These are phyloP conservation scores for Fraxinus paxiana DNA, from an alignment of 305 asterid species.

Conservation along the genomic window DNA sequence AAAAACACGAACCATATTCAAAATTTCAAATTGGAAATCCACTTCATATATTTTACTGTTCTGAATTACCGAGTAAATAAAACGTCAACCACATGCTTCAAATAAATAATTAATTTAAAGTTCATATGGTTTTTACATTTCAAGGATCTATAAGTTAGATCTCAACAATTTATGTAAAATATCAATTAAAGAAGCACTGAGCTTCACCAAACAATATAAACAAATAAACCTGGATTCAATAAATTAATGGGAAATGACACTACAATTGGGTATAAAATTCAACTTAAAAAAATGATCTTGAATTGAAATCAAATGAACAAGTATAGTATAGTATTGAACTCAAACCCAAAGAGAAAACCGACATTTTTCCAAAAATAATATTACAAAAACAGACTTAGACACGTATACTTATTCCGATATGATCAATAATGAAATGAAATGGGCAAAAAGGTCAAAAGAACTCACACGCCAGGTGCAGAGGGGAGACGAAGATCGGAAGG, in stretches of 20 bases:
- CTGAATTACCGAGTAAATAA: not conserved
- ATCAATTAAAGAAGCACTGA: not conserved
- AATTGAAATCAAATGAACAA: not conserved
- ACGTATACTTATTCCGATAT: not conserved
- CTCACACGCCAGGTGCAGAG: constrained; percentile 95
- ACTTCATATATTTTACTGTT: not conserved
- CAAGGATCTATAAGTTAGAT: constrained; percentile 27
- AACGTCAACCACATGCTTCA: not conserved
- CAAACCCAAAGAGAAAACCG: not conserved
- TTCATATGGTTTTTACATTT: constrained; percentile 22
- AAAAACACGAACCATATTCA: constrained; percentile 16
- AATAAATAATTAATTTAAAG: constrained; percentile 9
- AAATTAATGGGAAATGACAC: not conserved
- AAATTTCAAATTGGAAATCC: constrained; percentile 6
- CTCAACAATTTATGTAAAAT: constrained; percentile 10
- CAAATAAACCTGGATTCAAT: not conserved
- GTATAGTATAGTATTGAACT: not conserved
- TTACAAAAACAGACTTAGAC: not conserved
- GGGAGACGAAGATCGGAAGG: constrained; percentile 97
- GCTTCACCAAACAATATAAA: not conserved
- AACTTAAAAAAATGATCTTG: not conserved
- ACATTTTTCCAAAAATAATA: not conserved
- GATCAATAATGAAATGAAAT: not conserved
- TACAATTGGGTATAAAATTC: not conserved
- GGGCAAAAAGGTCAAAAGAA: constrained; percentile 16